Base-by-base conservation (phyloP, 2,329 filamentous ascomycete genomes). In the Clarireedia monteithiana region DNA sequence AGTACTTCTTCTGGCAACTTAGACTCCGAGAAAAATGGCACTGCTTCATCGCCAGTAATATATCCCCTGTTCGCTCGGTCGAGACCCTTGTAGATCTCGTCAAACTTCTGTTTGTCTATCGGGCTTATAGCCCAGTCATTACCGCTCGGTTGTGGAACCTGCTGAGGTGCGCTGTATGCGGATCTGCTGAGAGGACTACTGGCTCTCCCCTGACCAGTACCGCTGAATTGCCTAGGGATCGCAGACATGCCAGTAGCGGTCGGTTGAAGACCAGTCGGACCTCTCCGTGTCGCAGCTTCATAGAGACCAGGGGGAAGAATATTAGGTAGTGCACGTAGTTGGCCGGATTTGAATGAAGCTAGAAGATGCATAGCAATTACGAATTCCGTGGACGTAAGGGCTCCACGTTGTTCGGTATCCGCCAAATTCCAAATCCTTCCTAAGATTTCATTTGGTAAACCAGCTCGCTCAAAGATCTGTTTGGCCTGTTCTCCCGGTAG, bases 291-390 rank as follows among this genome's bases (percentile, higher is more conserved):
- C 7, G 94, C 94, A 47, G 91, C 92, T 68, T 99, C 94, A 67
- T 95, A 96, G 5, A 99, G 76, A 10, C 86, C 88, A 12, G 89
- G 84, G 5, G 94, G 94, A 2, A 99, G 80, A 26, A 87, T 82
- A 59, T 77, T 86, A 1, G 94, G 94, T 56, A 97, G 78, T 20
- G 81, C 84, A 61, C 89, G 85, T 70, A 99, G 80, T 30, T 84
- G 79, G 23, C 91, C 88, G 12, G 85, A 87, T 76, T 95, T 96
- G 74, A 89, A 90, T 12, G 91, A 96, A 14, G 90, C 92, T 60
- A 99, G 79, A 59, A 99, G 77, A 71, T 99, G 94, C 94, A 99
- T 99, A 47, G 94, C 94, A 67, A 99, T 95, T 68, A 96, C 88
- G 70, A 99, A 99, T 66, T 97, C 94, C 14, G 91, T 92, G 64